phyloP scores from a whole-genome alignment of 306 rosid species.

The Sophora flavescens region DNA sequence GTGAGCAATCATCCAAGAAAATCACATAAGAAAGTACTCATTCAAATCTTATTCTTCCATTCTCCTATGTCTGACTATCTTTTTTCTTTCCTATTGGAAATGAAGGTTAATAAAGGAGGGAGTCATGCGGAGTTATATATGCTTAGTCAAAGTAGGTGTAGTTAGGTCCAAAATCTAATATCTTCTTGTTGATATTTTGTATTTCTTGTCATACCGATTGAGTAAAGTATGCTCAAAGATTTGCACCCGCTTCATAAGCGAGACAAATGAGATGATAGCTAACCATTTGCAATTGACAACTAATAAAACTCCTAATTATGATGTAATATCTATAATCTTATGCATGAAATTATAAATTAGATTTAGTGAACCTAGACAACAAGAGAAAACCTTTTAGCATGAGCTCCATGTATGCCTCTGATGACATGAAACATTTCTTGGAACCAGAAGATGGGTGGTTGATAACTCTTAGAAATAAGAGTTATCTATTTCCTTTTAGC shows the following conservation, averaged over 20 bases:
- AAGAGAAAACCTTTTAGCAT: background rate
- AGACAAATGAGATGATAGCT: background rate
- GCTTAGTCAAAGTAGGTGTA: background rate
- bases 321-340: conserved; percentile 1
- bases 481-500: no score
- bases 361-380: background rate
- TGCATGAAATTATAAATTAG: background rate
- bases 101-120: background rate
- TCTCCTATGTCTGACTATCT: background rate
- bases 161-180: no score
- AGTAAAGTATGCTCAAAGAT: background rate
- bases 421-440: background rate
- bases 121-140: background rate
- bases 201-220: background rate
- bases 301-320: background rate
- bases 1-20: conserved; percentile 4
- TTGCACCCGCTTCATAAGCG: background rate
- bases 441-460: background rate
- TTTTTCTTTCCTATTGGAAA: background rate
- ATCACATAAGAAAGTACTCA: background rate
- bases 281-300: background rate
- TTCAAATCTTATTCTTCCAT: background rate
- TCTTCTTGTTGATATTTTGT: background rate
- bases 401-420: background rate
- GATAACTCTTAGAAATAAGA: no score